Evolutionary conservation across 495 filamentous ascomycete species (phyloP).

Genomic region (Penicillium riverlandense): DNA sequence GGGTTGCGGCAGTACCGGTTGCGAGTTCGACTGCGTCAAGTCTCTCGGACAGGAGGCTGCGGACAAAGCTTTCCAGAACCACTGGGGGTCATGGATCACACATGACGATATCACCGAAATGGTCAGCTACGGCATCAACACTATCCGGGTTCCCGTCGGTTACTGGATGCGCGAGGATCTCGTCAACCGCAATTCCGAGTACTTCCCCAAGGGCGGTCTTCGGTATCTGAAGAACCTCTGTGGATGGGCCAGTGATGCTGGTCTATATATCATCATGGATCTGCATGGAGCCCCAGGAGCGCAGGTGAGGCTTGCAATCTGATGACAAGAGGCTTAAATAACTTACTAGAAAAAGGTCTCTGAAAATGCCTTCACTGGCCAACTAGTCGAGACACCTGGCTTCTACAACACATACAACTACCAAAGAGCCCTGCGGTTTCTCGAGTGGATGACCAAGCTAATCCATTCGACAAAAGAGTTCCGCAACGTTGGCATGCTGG

Average conservation of each 20-base stretch:
- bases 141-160: constrained; percentile 55
- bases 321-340: too few species aligned
- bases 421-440: constrained; percentile 49
- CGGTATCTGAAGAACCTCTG: constrained; percentile 47
- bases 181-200: constrained; percentile 43
- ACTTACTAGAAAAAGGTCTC: neutral
- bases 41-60: constrained; percentile 46
- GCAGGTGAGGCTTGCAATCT: constrained; percentile 20
- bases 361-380: constrained; percentile 49
- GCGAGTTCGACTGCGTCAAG: constrained; percentile 53
- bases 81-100: constrained; percentile 55
- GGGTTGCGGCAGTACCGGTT: constrained; percentile 44
- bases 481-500: constrained; percentile 51
- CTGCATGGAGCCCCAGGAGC: constrained; percentile 57
- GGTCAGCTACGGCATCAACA: constrained; percentile 48
- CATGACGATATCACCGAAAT: constrained; percentile 49
- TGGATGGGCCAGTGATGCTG: constrained; percentile 46
- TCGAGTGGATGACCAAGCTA: constrained; percentile 50
- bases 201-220: constrained; percentile 51
- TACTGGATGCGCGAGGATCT: constrained; percentile 57
- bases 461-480: constrained; percentile 46
- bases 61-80: constrained; percentile 45
- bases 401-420: constrained; percentile 53
- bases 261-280: constrained; percentile 58
- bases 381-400: constrained; percentile 36